Percentiles rank a stretch among this genome's conserved stretches.
phyloP scores from a whole-genome alignment of 139 green algal genomes.

The Auxenochlorella pyrenoidosa region DNA sequence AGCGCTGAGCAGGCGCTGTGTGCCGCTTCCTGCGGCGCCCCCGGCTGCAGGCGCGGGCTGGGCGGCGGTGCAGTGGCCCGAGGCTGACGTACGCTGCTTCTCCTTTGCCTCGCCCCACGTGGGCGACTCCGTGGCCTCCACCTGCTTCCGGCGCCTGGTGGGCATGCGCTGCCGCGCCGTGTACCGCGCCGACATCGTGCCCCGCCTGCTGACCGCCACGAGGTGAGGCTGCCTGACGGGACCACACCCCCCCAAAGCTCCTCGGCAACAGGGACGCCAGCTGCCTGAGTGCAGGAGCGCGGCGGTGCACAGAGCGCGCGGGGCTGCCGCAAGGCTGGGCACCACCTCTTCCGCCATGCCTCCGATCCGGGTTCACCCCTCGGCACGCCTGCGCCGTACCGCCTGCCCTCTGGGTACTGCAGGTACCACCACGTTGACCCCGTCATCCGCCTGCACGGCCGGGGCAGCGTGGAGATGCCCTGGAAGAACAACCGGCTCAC shows the following conservation, averaged over 20 bases:
- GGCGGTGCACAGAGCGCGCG: no score
- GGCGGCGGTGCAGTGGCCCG: background rate
- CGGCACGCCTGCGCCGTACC: no score
- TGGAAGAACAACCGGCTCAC: background rate
- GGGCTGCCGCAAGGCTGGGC: no score
- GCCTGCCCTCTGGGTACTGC: no score
- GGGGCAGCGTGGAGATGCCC: background rate
- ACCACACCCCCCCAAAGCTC: no score
- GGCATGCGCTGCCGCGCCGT: conserved; percentile 1
- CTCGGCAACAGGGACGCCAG: no score
- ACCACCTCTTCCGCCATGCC: no score
- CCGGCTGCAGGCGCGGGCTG: background rate
- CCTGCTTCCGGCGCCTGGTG: background rate
- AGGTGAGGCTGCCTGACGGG: background rate
- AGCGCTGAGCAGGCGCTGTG: no score
- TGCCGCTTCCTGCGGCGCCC: no score
- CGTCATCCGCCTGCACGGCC: background rate
- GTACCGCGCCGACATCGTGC: background rate
- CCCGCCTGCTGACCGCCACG: background rate
- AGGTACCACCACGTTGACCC: background rate
- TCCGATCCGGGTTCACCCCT: no score
- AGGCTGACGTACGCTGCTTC: background rate
- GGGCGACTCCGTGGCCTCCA: background rate
- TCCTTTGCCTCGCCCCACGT: conserved; percentile 6
- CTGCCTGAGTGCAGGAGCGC: no score